Base-by-base conservation (phyloP, 192 early-diverging fungal genomes). In the Diversispora eburnea region DNA sequence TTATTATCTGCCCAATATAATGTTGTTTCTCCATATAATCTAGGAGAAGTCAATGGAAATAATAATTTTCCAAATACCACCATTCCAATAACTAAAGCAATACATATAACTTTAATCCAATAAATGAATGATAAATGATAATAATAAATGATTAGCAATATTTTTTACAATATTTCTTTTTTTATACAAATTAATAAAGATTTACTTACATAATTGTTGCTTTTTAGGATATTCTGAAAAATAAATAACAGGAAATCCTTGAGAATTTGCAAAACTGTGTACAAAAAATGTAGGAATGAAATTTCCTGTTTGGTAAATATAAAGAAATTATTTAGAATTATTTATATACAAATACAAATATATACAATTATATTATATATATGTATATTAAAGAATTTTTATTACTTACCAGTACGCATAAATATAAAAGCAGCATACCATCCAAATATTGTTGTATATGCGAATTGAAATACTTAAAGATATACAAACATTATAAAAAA, bases 401-500 rank as follows among this genome's bases (percentile, higher is more conserved):
- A 75, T 54, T 17, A 17, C 22, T 19, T 67, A 74, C 85, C 81
- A 2, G 88, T 90, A 56, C 88, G 79, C 20, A 91, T 10, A 55
- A 91, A 84, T 33, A 90, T 33, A 73, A 82, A 92, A 13, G 86
- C 85, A 9, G 86, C 87, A 82, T 88, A 91, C 89, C 90, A 92
- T 19, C 93, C 93, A 83, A 93, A 94, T 5, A 93, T 19, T 4
- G 84, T 89, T 1, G 91, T 94, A 76, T 92, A 94, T 0, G 67
- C 45, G 56, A 94, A 86, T 66, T 93, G 91, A 54, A 90, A 89
- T 0, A 74, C 84, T 82, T 49, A 22, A 9, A 3, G 17, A 42
- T 7, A 43, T 76, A 1, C 58, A 17, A 46, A 55, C 15, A 3
- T 33, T 4, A 54, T 54, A 54, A 3, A 41, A 41, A 69, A 47